Percentiles rank a stretch among this genome's conserved stretches.
Evolutionary conservation across 495 filamentous ascomycete genomes (phyloP).

Genomic region (Hypoxylon fuscum): DNA sequence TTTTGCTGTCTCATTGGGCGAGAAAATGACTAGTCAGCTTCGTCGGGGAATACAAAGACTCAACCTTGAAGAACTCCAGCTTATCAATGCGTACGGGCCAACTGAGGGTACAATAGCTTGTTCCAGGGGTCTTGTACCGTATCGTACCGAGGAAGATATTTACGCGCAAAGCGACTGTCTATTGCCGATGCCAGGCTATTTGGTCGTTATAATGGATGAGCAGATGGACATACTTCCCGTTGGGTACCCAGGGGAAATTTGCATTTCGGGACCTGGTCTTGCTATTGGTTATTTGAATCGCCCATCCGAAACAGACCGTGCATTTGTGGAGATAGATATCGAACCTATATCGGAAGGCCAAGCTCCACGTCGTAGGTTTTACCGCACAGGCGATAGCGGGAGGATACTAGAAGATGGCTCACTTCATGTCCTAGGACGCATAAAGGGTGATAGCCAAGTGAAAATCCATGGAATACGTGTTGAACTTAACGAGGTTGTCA

Average conservation of each 20-base stretch:
- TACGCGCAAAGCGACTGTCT: background rate
- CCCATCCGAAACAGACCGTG: slow-evolving; percentile 4
- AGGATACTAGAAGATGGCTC: slow-evolving; percentile 46
- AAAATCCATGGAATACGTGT: slow-evolving; percentile 54
- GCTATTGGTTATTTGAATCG: slow-evolving; percentile 47
- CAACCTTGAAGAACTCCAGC: background rate
- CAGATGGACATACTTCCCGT: slow-evolving; percentile 46
- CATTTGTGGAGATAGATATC: too few relatives aligned
- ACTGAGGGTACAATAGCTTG: background rate
- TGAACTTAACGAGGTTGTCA: slow-evolving; percentile 54
- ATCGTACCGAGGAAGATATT: background rate
- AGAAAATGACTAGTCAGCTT: background rate
- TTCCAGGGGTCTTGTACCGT: background rate
- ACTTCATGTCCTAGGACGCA: slow-evolving; percentile 47
- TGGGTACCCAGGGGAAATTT: slow-evolving; percentile 43
- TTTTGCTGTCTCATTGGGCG: background rate
- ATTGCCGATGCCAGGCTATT: slow-evolving; percentile 37
- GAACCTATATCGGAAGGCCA: background rate
- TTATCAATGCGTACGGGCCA: slow-evolving; percentile 6
- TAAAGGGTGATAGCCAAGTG: slow-evolving; percentile 52
- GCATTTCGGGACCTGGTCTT: slow-evolving; percentile 41
- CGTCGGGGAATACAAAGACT: background rate
- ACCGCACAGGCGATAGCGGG: slow-evolving; percentile 56
- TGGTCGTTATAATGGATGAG: slow-evolving; percentile 52
- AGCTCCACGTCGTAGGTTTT: slow-evolving; percentile 33